Percentiles rank a stretch among this genome's conserved stretches.
These are phyloP conservation scores for Collybia sordida DNA, from an alignment of 768 basidiomycete species.

Conservation along the genomic window DNA sequence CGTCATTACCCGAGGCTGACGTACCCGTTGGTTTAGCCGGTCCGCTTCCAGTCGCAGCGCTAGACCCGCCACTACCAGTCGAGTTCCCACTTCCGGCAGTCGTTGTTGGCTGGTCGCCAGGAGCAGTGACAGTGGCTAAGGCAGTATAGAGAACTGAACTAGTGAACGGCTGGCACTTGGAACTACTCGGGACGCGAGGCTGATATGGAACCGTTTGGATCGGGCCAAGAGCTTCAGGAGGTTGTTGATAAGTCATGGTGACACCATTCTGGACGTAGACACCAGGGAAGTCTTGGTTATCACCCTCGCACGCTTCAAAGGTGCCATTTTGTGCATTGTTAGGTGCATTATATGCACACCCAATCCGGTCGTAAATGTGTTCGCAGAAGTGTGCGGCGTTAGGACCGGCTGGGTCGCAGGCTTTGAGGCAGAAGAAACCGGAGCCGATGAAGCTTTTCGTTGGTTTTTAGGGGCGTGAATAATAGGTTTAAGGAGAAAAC, in stretches of 20 bases:
- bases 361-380: slow-evolving; percentile 19
- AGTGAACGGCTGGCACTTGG: slow-evolving; percentile 31
- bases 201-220: slow-evolving; percentile 39
- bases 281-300: slow-evolving; percentile 62
- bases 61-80: too few species aligned
- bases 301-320: slow-evolving; percentile 67
- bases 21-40: too few species aligned
- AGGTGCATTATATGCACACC: slow-evolving; percentile 57
- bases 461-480: slow-evolving; percentile 11
- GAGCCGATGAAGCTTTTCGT: slow-evolving; percentile 67
- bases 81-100: too few species aligned
- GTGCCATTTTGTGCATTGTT: slow-evolving; percentile 53
- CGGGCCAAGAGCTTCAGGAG: slow-evolving; percentile 34
- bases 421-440: slow-evolving; percentile 65
- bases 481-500: slow-evolving; percentile 27
- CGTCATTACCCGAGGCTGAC: too few species aligned
- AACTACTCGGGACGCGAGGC: slow-evolving; percentile 34
- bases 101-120: too few species aligned
- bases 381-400: slow-evolving; percentile 19
- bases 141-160: slow-evolving; percentile 30
- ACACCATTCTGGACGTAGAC: slow-evolving; percentile 37
- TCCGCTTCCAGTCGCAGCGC: too few species aligned
- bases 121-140: slow-evolving; percentile 22
- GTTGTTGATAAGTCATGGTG: slow-evolving; percentile 39
- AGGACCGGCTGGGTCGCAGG: slow-evolving; percentile 57